phyloP scores from a whole-genome alignment of 805 yeast species.

The Ogataea philodendri region DNA sequence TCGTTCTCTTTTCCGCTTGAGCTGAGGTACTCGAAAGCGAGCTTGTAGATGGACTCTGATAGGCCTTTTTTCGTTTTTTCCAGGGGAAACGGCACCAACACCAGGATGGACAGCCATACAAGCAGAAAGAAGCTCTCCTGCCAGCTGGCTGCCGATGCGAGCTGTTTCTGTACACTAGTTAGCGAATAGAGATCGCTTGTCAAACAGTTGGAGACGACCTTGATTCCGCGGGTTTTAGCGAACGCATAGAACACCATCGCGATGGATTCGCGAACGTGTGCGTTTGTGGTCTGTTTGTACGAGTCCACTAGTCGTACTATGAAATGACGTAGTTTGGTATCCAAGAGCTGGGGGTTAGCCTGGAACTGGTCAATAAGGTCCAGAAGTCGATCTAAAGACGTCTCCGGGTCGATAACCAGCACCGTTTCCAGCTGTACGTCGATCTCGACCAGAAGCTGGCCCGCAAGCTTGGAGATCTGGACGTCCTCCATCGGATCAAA shows the following conservation, averaged over 20 bases:
- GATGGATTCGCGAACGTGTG: slow-evolving; percentile 10
- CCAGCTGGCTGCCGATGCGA: slow-evolving; percentile 39
- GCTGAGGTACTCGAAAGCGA: slow-evolving; percentile 36
- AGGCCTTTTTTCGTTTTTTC: slow-evolving; percentile 35
- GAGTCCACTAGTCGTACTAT: slow-evolving; percentile 30
- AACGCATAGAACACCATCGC: slow-evolving; percentile 53
- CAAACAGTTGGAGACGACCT: slow-evolving; percentile 56
- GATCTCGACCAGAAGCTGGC: slow-evolving; percentile 7
- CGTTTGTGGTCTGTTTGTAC: slow-evolving; percentile 20
- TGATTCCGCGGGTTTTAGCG: slow-evolving; percentile 64
- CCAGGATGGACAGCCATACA: slow-evolving; percentile 70
- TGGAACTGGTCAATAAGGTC: slow-evolving; percentile 48
- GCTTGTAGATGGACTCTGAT: slow-evolving; percentile 35
- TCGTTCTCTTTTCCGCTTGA: slow-evolving; percentile 58
- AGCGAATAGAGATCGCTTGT: slow-evolving; percentile 57
- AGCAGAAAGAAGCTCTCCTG: slow-evolving; percentile 48
- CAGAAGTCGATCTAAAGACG: slow-evolving; percentile 12
- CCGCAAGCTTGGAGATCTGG: slow-evolving; percentile 8
- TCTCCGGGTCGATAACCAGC: not conserved
- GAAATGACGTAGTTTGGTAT: slow-evolving; percentile 37
- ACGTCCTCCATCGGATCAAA: slow-evolving; percentile 8
- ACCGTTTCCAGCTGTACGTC: slow-evolving; percentile 1
- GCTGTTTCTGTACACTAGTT: slow-evolving; percentile 32
- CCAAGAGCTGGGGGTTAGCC: slow-evolving; percentile 51
- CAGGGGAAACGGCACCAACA: slow-evolving; percentile 73